Evolutionary conservation across 2,329 filamentous ascomycete genomes (phyloP), one percentile per base, ranked within the genome.

Genomic region (Lasiodiplodia sp.): DNA sequence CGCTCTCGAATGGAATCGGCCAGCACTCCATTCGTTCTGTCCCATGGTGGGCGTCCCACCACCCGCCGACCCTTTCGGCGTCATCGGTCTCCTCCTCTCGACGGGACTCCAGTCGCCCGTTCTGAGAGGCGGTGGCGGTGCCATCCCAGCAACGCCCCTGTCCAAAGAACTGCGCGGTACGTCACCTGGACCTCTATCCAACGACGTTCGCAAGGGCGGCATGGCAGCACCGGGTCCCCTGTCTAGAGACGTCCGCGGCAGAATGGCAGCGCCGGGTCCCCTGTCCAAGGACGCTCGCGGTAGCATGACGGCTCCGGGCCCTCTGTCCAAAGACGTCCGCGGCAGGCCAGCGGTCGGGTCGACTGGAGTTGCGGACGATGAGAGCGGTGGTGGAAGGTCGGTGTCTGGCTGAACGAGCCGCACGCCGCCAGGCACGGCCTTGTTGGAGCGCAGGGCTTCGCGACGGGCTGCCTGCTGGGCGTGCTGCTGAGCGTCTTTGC

Each of bases 361-460:
- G 25, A 25, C 23, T 5, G 65, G 25, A 12, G 44, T 47, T 11
- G 34, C 64, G 14, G 44, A 34, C 31, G 31, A 34, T 7, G 31
- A 2, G 7, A 7, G 31, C 40, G 56, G 56, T 4, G 18, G 47
- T 4, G 56, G 31, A 14, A 47, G 47, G 16, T 63, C 56, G 16
- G 38, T 11, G 16, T 79, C 77, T 34, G 75, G 71, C 58, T 76
- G 76, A 4, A 80, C 78, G 34, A 80, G 58, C 44, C 79, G 72
- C 40, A 80, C 78, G 2, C 78, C 79, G 1, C 74, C 78, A 7
- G 55, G 53, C 21, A 70, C 74, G 6, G 78, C 64, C 47, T 64
- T 70, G 47, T 67, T 67, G 44, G 18, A n/a, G 53, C 65, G 65
- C 44, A 67, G 56, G 11, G 56, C 65, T 8, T 69, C 67, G 28